phyloP scores from a whole-genome alignment of 441 rosid genomes.

The Lepidium campestre region DNA sequence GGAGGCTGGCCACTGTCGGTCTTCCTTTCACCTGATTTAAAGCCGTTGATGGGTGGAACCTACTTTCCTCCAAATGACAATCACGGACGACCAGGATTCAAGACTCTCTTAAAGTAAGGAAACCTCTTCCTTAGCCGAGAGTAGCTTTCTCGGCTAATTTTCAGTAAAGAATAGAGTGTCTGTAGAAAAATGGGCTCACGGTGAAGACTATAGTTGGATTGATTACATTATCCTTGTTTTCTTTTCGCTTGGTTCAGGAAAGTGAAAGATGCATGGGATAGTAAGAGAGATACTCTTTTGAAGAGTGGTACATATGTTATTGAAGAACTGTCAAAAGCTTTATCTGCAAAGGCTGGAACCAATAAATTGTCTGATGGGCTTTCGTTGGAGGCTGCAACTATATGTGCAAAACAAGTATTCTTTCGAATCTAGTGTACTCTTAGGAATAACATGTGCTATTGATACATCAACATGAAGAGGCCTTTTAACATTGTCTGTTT shows the following conservation, averaged over 20 bases:
- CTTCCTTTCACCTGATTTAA: constrained; percentile 90
- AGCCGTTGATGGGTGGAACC: constrained; percentile 96
- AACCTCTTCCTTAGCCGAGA: background rate
- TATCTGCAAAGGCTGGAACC: constrained; percentile 53
- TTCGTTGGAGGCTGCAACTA: constrained; percentile 41
- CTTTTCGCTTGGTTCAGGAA: constrained; percentile 45
- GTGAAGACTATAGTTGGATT: background rate
- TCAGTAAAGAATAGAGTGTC: background rate
- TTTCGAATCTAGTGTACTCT: background rate
- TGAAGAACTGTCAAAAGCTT: constrained; percentile 82
- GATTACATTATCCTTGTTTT: background rate
- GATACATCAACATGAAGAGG: background rate
- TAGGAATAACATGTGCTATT: background rate
- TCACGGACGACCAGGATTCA: constrained; percentile 89
- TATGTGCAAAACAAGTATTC: constrained; percentile 82
- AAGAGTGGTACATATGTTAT: constrained; percentile 80
- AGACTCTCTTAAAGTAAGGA: constrained; percentile 68
- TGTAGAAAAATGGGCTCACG: background rate
- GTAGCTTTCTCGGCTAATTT: background rate
- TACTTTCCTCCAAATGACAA: constrained; percentile 93
- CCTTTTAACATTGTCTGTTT: constrained; percentile 12
- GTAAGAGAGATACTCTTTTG: constrained; percentile 58
- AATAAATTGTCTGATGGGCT: constrained; percentile 60
- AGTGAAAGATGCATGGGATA: constrained; percentile 86
- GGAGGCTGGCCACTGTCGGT: constrained; percentile 97